These are phyloP conservation scores for Apophysomyces trapeziformis DNA, from an alignment of 371 early-diverging fungal genomes.

Conservation along the genomic window DNA sequence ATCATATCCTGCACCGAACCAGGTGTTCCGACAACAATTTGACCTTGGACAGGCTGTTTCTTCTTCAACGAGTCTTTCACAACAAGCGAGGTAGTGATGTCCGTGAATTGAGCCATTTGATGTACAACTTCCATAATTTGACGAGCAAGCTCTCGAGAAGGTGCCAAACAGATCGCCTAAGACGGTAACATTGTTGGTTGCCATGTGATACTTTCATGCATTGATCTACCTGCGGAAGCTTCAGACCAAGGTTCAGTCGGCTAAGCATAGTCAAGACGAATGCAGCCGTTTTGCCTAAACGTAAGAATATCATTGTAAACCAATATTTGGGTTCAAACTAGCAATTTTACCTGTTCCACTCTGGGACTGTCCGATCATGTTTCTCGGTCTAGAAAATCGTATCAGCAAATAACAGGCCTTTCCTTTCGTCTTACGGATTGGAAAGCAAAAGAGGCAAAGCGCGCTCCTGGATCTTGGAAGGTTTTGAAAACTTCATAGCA, in stretches of 20 bases:
- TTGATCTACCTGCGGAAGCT: constrained; percentile 53
- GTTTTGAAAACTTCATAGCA: constrained; percentile 91
- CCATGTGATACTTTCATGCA: neutral
- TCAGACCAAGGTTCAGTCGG: constrained; percentile 61
- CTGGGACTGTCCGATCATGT: constrained; percentile 57
- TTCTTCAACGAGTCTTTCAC: constrained; percentile 70
- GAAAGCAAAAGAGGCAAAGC: constrained; percentile 88
- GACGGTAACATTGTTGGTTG: constrained; percentile 8
- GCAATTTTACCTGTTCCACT: constrained; percentile 44
- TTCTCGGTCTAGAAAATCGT: constrained; percentile 35
- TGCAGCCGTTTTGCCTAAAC: constrained; percentile 98
- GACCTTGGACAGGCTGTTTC: constrained; percentile 67
- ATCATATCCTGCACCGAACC: constrained; percentile 87
- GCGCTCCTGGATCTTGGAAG: constrained; percentile 95
- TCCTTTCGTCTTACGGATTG: constrained; percentile 60
- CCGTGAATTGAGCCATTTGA: constrained; percentile 88
- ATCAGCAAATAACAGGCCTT: neutral
- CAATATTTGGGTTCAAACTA: constrained; percentile 60
- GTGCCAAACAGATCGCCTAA: constrained; percentile 94
- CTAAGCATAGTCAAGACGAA: constrained; percentile 91
- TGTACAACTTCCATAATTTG: constrained; percentile 94
- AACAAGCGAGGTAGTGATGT: constrained; percentile 74
- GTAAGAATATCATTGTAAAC: constrained; percentile 71
- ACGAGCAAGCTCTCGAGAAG: constrained; percentile 96
- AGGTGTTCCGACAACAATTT: constrained; percentile 96